Conservation (phyloP, 148 eudicot species). For the Camellia lanceoleosa region DNA sequence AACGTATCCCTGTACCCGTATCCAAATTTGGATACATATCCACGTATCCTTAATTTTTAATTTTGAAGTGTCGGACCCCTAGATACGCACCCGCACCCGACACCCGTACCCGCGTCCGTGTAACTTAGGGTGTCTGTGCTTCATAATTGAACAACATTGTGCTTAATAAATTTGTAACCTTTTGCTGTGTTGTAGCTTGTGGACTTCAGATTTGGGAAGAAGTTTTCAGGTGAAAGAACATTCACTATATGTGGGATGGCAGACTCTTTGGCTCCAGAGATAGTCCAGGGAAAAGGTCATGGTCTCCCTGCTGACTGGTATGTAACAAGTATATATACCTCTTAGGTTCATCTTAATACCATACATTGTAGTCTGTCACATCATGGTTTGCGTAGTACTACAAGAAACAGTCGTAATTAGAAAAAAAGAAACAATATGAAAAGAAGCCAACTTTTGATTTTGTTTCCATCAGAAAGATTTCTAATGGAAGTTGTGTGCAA, state of each 20-base stretch:
- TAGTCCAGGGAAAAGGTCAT: constrained; percentile 90
- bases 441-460: background rate
- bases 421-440: background rate
- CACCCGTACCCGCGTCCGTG: no score
- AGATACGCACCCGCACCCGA: no score
- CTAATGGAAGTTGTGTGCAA: background rate
- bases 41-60: no score
- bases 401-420: background rate
- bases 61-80: no score
- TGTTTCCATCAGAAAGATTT: background rate
- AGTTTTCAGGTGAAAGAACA: constrained; percentile 69
- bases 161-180: constrained; percentile 1
- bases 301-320: constrained; percentile 91
- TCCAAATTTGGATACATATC: no score
- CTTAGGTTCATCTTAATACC: background rate
- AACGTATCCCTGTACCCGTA: no score
- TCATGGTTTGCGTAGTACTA: background rate
- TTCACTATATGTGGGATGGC: constrained; percentile 89
- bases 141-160: background rate
- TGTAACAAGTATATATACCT: constrained; percentile 11
- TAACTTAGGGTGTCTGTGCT: background rate
- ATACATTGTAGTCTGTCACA: background rate
- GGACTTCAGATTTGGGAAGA: constrained; percentile 94
- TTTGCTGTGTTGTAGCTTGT: constrained; percentile 55
- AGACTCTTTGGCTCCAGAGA: constrained; percentile 93